Evolutionary conservation across 345 rosid genomes (phyloP).

Genomic region (Salix koriyanagi): DNA sequence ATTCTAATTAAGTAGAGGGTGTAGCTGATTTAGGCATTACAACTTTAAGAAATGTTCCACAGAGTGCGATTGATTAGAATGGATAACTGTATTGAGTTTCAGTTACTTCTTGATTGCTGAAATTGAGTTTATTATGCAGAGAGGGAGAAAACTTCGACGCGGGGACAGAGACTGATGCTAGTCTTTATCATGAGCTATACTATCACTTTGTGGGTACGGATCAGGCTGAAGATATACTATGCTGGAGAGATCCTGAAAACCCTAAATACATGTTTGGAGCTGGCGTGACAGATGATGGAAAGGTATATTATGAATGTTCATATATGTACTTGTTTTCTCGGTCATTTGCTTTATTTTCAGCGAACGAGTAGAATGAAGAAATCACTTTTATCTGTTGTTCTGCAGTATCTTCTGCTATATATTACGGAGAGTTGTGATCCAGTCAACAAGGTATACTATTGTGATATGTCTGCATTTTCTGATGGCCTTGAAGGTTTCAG

Average conservation of each 20-base stretch:
- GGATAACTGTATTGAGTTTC: not conserved
- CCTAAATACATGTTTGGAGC: conserved; percentile 59
- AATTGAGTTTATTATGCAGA: conserved; percentile 33
- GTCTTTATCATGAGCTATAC: conserved; percentile 65
- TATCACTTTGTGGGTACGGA: conserved; percentile 76
- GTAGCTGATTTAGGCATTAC: no score
- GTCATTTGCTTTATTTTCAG: not conserved
- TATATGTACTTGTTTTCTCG: not conserved
- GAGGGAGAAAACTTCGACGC: conserved; percentile 77
- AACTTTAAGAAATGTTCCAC: no score
- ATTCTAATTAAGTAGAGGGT: no score
- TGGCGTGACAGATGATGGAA: conserved; percentile 72
- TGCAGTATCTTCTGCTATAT: conserved; percentile 69
- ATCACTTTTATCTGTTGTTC: not conserved
- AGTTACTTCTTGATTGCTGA: not conserved
- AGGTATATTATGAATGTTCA: conserved; percentile 35
- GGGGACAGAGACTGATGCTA: conserved; percentile 83
- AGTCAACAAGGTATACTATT: conserved; percentile 70
- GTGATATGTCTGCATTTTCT: conserved; percentile 58
- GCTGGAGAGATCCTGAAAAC: conserved; percentile 84
- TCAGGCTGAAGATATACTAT: conserved; percentile 78
- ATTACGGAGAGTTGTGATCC: conserved; percentile 65
- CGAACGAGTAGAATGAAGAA: not conserved
- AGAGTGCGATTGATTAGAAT: not conserved
- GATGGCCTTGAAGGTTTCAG: conserved; percentile 62